These are phyloP conservation scores for Boletellus deceptivus DNA, from an alignment of 1,284 basidiomycete species.

Conservation along the genomic window DNA sequence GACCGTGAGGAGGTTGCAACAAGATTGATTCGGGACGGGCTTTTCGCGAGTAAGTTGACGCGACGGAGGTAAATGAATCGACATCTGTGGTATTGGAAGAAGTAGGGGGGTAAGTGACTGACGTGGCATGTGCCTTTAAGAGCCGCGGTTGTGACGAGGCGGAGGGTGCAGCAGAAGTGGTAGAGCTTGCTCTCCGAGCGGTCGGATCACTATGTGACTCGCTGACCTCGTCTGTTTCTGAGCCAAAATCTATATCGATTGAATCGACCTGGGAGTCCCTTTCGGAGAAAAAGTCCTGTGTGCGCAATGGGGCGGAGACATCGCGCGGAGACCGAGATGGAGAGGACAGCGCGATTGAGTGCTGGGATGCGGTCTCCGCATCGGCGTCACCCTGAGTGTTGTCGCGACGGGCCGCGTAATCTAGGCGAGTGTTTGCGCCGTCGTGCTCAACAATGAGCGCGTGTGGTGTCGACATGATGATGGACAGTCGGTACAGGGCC, in stretches of 20 bases:
- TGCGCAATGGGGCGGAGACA: conserved; percentile 29
- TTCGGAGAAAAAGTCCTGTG: conserved; percentile 40
- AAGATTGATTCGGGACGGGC: conserved; percentile 74
- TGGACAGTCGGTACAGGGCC: no score
- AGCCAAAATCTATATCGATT: conserved; percentile 51
- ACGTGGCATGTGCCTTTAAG: conserved; percentile 29
- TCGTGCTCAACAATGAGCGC: conserved; percentile 4
- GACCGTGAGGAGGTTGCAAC: conserved; percentile 54
- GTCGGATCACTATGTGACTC: conserved; percentile 37
- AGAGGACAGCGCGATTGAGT: conserved; percentile 71
- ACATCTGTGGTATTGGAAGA: conserved; percentile 47
- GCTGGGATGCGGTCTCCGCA: conserved; percentile 76
- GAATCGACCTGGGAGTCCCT: conserved; percentile 48
- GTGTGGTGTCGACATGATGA: conserved; percentile 18
- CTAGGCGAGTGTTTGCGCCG: background rate
- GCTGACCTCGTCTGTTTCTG: conserved; percentile 52
- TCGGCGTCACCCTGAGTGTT: conserved; percentile 43
- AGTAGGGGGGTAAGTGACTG: conserved; percentile 58
- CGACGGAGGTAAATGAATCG: conserved; percentile 60
- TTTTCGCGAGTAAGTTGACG: conserved; percentile 68
- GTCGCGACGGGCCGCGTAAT: conserved; percentile 2
- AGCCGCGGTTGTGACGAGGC: conserved; percentile 32
- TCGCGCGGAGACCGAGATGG: conserved; percentile 48
- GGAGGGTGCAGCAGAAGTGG: conserved; percentile 51
- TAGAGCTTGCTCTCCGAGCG: conserved; percentile 41